Evolutionary conservation across 495 filamentous ascomycete genomes (phyloP).

Genomic region (Cercophora samala): DNA sequence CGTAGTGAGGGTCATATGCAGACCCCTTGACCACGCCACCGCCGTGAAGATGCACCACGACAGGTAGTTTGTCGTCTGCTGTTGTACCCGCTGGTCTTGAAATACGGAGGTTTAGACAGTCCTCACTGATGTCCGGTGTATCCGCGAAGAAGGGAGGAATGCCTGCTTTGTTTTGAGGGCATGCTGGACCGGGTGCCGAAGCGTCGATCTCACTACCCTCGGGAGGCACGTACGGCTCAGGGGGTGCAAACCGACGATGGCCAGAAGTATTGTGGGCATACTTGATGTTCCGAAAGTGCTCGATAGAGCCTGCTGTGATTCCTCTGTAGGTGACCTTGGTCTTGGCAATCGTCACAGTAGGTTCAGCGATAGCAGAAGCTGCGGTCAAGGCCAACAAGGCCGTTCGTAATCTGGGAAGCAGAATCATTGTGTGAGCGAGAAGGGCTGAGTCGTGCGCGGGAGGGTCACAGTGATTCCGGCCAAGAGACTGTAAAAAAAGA

Average conservation of each 20-base stretch:
- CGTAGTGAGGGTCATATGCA: constrained; percentile 37
- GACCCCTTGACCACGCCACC: constrained; percentile 40
- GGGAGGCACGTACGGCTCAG: constrained; percentile 28
- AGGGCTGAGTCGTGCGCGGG: neutral
- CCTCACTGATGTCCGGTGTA: constrained; percentile 36
- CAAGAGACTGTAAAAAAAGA: constrained; percentile 1
- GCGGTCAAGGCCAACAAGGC: neutral
- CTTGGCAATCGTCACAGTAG: neutral
- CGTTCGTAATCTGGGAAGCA: neutral
- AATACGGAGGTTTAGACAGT: constrained; percentile 45
- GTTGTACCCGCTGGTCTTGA: constrained; percentile 32
- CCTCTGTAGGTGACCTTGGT: constrained; percentile 21
- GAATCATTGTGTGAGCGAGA: neutral
- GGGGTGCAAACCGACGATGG: constrained; percentile 38
- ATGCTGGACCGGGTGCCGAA: constrained; percentile 36
- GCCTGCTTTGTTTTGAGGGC: constrained; percentile 36
- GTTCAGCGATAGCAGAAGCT: neutral
- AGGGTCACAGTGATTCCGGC: neutral
- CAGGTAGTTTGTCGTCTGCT: constrained; percentile 36
- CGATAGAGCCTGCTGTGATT: constrained; percentile 19
- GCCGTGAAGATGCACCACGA: constrained; percentile 42
- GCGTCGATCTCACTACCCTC: constrained; percentile 36
- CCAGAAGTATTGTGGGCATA: constrained; percentile 41
- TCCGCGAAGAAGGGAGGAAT: constrained; percentile 38
- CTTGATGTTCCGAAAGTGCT: constrained; percentile 44